These are phyloP conservation scores for Kentomonas sorsogonicus DNA, from an alignment of 208 protist genomes.

Conservation along the genomic window DNA sequence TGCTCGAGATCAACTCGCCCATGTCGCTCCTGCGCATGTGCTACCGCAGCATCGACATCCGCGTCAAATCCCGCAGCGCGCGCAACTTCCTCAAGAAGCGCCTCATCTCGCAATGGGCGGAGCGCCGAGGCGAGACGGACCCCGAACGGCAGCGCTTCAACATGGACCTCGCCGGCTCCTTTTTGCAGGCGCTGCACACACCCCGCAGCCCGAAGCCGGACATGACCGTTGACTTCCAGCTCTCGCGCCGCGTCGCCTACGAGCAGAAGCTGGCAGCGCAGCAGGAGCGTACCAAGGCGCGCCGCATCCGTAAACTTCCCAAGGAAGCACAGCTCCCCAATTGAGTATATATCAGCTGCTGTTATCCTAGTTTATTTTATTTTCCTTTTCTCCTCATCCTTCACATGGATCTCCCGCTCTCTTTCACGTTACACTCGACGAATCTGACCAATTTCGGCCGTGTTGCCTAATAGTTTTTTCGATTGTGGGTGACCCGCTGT, in stretches of 20 bases:
- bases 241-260: constrained; percentile 68
- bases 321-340: constrained; percentile 22
- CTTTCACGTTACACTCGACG: too few relatives aligned
- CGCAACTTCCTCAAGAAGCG: constrained; percentile 80
- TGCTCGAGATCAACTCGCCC: constrained; percentile 75
- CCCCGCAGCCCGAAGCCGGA: constrained; percentile 68
- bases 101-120: constrained; percentile 72
- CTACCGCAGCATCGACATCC: constrained; percentile 89
- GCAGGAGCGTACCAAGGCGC: constrained; percentile 22
- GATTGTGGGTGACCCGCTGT: too few relatives aligned
- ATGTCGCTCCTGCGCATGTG: constrained; percentile 85
- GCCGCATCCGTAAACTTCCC: constrained; percentile 35
- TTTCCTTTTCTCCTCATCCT: constrained; percentile 10
- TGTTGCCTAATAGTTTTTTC: too few relatives aligned
- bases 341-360: constrained; percentile 4
- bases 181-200: constrained; percentile 83
- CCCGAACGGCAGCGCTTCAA: constrained; percentile 82
- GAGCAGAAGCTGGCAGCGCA: constrained; percentile 62
- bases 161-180: constrained; percentile 84
- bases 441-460: too few relatives aligned
- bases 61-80: constrained; percentile 80
- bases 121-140: constrained; percentile 62
- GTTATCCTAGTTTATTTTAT: not conserved
- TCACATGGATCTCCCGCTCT: too few relatives aligned
- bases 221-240: constrained; percentile 59